Evolutionary conservation across 768 basidiomycete species (phyloP).

Genomic region (Leccinum ochraceum): DNA sequence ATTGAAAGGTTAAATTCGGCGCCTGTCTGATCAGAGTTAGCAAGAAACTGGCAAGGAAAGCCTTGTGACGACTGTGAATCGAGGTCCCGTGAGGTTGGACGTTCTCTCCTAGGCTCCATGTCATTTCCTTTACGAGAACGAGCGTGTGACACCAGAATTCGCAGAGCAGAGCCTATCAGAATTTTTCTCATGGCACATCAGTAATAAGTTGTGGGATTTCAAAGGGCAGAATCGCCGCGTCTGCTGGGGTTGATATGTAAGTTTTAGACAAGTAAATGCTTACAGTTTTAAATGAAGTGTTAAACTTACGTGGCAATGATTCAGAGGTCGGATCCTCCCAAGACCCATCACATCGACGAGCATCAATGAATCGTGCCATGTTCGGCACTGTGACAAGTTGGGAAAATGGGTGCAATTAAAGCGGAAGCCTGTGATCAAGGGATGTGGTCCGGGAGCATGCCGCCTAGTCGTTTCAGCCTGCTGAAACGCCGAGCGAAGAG

Average conservation of each 20-base stretch:
- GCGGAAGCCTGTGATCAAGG: background rate
- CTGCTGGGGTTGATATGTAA: background rate
- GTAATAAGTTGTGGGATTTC: background rate
- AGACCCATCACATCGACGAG: background rate
- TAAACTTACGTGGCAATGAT: background rate
- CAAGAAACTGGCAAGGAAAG: slow-evolving; percentile 44
- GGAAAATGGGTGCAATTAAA: background rate
- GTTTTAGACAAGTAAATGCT: background rate
- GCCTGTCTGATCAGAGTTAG: slow-evolving; percentile 34
- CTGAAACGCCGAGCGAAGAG: background rate
- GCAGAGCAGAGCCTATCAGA: background rate
- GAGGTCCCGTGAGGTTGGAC: background rate
- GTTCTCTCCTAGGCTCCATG: background rate
- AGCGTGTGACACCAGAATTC: background rate
- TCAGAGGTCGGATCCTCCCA: no score
- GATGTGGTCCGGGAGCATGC: background rate
- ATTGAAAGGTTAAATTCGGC: slow-evolving; percentile 16
- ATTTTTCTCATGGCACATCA: background rate
- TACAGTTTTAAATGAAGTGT: background rate
- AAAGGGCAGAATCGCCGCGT: background rate
- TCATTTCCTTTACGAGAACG: background rate
- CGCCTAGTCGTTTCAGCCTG: background rate
- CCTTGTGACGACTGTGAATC: background rate
- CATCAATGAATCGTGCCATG: background rate
- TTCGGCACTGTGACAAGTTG: background rate